Base-by-base conservation (phyloP, 2,329 filamentous ascomycete species). In the Trichoderma guizhouense region DNA sequence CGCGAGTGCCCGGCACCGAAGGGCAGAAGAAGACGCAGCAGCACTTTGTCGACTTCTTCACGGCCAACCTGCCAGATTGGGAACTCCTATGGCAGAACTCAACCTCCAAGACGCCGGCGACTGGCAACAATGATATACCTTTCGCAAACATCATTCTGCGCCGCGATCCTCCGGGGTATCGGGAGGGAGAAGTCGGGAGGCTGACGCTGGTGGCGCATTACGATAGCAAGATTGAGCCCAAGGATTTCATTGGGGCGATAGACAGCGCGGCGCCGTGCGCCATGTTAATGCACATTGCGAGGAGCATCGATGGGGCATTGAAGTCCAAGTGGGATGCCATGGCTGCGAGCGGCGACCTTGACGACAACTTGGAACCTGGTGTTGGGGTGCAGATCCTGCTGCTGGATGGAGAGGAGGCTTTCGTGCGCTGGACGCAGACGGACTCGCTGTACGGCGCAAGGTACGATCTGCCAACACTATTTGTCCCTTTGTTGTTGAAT, bases 261-360 rank as follows among this genome's bases (percentile, higher is more conserved):
- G 96, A 99, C 79, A 97, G 94, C 77, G 96, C 96, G 1, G 96
- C 93, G 21, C 95, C 96, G 11, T 98, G 95, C 81, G 96, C 96
- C 0, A 94, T 98, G 87, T 86, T 99, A 72, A 88, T 99, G 89
- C 93, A 97, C 79, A 90, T 92, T 14, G 93, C 95, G 73, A 87
- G 91, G 75, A 93, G 90, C 74, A 89, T 99, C 60, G 95, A 98
- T 77, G 86, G 84, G 1, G 93, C 93, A 3, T 83, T 98, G 79
- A 93, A 91, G 34, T 87, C 87, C 79, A 97, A 95, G 82, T 98
- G 96, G 93, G 87, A 88, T 34, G 86, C 86, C 36, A 93, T 95
- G 88, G 81, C 89, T 74, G 87, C 84, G 5, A 85, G 87, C 4
- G 91, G 88, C 6, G 83, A 87, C 58, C 82, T 78, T 7, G 85